These are phyloP conservation scores for Xylaria palmicola DNA, from an alignment of 495 filamentous ascomycete genomes.

Conservation along the genomic window DNA sequence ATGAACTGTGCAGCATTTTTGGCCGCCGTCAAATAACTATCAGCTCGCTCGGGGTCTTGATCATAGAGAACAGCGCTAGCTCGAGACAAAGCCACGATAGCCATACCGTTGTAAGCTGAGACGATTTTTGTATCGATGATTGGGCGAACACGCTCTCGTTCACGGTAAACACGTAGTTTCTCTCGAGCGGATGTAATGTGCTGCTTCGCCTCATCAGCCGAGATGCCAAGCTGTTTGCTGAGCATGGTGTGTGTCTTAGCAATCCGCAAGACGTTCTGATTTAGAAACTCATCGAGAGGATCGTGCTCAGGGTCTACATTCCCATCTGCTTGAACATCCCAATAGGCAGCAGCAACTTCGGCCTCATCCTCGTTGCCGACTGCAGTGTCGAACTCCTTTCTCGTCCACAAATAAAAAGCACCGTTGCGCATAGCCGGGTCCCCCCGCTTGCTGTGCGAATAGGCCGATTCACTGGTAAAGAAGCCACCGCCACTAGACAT, in stretches of 20 bases:
- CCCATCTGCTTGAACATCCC: constrained; percentile 81
- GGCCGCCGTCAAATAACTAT: constrained; percentile 60
- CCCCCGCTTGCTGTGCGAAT: constrained; percentile 71
- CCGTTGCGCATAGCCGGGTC: constrained; percentile 89
- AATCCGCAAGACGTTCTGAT: constrained; percentile 62
- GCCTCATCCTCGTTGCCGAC: constrained; percentile 62
- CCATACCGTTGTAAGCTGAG: constrained; percentile 83
- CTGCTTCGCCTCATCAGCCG: constrained; percentile 66
- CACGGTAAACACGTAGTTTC: constrained; percentile 71
- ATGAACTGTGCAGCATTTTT: constrained; percentile 74
- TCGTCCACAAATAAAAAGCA: constrained; percentile 93
- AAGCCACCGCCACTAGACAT: constrained; percentile 71
- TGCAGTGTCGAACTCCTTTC: constrained; percentile 79
- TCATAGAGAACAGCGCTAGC: constrained; percentile 64
- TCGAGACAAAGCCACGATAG: constrained; percentile 78
- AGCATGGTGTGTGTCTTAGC: constrained; percentile 59
- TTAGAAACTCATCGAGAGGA: constrained; percentile 90
- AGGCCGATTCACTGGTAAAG: constrained; percentile 87
- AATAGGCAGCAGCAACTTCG: constrained; percentile 78
- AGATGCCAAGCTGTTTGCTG: constrained; percentile 74
- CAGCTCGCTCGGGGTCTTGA: constrained; percentile 56
- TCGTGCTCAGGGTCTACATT: constrained; percentile 86
- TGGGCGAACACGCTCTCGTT: constrained; percentile 75
- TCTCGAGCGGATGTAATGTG: constrained; percentile 68
- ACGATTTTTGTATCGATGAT: constrained; percentile 90